Evolutionary conservation across 352 stramenopile species (phyloP), one percentile per base, ranked within the genome.

Genomic region (Globisporangium mamillatum): DNA sequence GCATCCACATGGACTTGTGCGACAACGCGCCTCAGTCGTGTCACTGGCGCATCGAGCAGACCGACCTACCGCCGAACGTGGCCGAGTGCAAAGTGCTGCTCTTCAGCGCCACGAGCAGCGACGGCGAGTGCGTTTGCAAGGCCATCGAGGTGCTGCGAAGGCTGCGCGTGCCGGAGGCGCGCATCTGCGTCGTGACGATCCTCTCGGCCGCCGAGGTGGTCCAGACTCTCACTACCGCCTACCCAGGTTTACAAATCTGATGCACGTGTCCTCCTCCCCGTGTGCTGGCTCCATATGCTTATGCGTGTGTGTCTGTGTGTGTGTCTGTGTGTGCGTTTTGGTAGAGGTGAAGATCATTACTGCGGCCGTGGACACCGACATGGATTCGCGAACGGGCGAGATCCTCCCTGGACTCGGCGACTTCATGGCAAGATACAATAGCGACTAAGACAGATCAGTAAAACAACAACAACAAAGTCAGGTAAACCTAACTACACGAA

Each of bases 351-450:
- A 77, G 63, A 77, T 81, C 38, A 66, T 84, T 52, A 77, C 71
- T 3, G 63, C 73, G 5, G 75, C 72, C 12, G 74, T 86, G 20
- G 77, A 82, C 20, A 46, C 64, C 10, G 74, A 82, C 58, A 64
- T 69, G 25, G 60, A 76, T 14, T 54, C 36, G 5, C 61, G 57
- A 2, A 73, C 70, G 7, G 60, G 72, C 22, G 77, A 60, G 22
- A 81, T 77, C 24, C 38, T 73, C 32, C 67, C 68, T 1, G 76
- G 78, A 20, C 73, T 89, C 16, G 72, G 77, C 22, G 73, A 86
- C 67, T 89, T 89, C 44, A 55, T 79, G 0, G 68, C 66, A 27
- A 71, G 79, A 12, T 89, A 86, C 64, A 82, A 84, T 57, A 70
- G 57, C 24, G 59, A 66, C 16, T 69, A 44, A 69, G 18, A 10